phyloP scores from a whole-genome alignment of 2,329 filamentous ascomycete genomes.

The Penicillium sclerotiorum region DNA sequence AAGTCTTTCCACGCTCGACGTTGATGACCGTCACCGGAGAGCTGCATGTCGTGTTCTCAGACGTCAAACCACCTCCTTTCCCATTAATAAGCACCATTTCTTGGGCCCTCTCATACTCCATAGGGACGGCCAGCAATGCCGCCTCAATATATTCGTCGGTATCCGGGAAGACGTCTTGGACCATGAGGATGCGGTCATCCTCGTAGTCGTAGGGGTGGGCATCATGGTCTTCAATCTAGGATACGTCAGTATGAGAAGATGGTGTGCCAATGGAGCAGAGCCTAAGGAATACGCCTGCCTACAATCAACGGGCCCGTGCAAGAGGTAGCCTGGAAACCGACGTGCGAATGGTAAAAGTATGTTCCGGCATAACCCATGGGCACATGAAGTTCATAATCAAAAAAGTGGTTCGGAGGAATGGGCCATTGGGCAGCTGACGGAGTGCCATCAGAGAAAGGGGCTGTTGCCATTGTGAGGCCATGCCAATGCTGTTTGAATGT shows the following conservation, averaged over 20 bases:
- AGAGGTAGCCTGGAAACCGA: constrained; percentile 63
- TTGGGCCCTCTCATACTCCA: not conserved
- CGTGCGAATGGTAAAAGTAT: constrained; percentile 70
- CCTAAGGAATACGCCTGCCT: not conserved
- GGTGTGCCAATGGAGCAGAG: not conserved
- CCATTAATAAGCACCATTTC: not conserved
- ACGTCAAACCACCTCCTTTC: not conserved
- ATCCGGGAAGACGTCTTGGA: not conserved
- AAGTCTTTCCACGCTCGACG: not conserved
- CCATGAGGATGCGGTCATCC: not conserved
- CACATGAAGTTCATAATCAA: constrained; percentile 67
- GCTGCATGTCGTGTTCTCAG: not conserved
- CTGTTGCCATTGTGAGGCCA: constrained; percentile 60
- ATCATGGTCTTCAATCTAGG: not conserved
- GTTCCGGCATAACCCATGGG: constrained; percentile 59
- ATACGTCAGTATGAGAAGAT: not conserved
- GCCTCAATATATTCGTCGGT: not conserved
- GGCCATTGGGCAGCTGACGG: constrained; percentile 66
- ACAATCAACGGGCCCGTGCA: constrained; percentile 54
- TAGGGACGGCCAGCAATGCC: too few relatives aligned
- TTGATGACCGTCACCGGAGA: not conserved
- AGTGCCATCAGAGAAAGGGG: constrained; percentile 66
- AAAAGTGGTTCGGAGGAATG: constrained; percentile 62
- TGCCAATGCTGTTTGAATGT: constrained; percentile 62
- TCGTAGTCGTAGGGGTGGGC: not conserved